Evolutionary conservation across 441 rosid genomes (phyloP), one percentile per base, ranked within the genome.

Genomic region (Bruguiera hainesii): DNA sequence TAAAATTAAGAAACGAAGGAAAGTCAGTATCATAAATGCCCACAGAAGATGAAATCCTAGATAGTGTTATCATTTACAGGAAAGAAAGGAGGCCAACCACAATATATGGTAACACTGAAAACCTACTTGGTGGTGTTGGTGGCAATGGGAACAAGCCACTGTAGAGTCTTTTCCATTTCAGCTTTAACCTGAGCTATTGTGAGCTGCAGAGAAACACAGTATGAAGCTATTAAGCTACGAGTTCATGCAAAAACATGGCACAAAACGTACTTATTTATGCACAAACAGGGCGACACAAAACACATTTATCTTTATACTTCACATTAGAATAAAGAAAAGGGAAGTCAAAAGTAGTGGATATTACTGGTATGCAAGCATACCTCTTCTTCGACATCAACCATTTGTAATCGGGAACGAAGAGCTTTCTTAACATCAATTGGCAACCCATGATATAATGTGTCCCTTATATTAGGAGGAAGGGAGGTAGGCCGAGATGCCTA

Each of bases 71-170:
- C 18, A 11, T 42, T 42, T 42, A 42, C 48, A 11, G 48, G 18
- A 3, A 37, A 37, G 3, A 37, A 37, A 37, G 46, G 15, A 37
- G 46, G 10, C 46, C 48, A 42, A 42, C 48, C 48, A 42, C 16
- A 23, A 23, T 55, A 23, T 23, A 23, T 18, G 6, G 30, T 9
- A 55, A 23, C 58, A 23, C 58, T 23, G 58, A 31, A 31, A 65
- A 67, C 85, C 29, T 84, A 94, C 98, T 86, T 89, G 71, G 84
- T 83, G 19, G 99, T 91, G 75, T 88, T 88, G 68, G 90, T 31
- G 55, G 99, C 96, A 20, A 89, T 67, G 1, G 91, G 93, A 66
- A 81, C 91, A 66, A 94, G 89, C 99, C 99, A 94, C 13, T 75
- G 75, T 23, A 94, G 91, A 21, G 81, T 87, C 82, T 86, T 94